Percentiles rank a stretch among this genome's conserved stretches.
Conservation (phyloP, 106 monocot species). For the Platanthera zijinensis region DNA sequence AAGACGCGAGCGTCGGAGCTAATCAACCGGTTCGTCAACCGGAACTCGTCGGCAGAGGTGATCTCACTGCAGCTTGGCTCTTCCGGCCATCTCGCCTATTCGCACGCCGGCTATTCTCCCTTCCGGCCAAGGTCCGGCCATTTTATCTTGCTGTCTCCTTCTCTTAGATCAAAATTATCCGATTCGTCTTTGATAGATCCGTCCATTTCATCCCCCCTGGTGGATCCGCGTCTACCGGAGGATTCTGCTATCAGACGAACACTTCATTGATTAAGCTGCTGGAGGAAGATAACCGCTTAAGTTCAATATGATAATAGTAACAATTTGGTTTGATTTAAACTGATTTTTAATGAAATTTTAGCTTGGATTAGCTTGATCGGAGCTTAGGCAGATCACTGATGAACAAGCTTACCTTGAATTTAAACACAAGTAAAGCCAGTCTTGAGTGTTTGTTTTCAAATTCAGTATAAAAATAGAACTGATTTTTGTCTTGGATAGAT, state of each 20-base stretch:
- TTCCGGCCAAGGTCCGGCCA: conserved; percentile 53
- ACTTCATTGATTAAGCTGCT: background rate
- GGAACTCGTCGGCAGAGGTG: conserved; percentile 15
- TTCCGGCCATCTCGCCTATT: conserved; percentile 56
- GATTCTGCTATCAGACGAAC: background rate
- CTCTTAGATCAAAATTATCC: background rate
- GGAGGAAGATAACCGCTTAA: too few species aligned
- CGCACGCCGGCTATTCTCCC: conserved; percentile 47
- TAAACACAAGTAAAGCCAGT: too few species aligned
- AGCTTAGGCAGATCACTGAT: too few species aligned
- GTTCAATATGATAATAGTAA: too few species aligned
- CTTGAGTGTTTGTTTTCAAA: too few species aligned
- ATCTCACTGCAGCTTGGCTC: conserved; percentile 53
- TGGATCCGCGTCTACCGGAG: background rate
- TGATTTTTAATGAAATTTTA: too few species aligned
- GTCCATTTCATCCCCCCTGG: background rate
- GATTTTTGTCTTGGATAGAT: too few species aligned
- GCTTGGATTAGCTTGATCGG: too few species aligned
- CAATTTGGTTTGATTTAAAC: too few species aligned
- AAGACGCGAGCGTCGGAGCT: conserved; percentile 77
- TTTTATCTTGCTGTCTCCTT: background rate
- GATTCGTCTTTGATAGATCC: background rate
- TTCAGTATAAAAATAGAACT: too few species aligned
- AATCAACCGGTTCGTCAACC: conserved; percentile 38
- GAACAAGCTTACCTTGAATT: too few species aligned